These are phyloP conservation scores for Sporobolomyces roseus DNA, from an alignment of 768 basidiomycete genomes.

Conservation along the genomic window DNA sequence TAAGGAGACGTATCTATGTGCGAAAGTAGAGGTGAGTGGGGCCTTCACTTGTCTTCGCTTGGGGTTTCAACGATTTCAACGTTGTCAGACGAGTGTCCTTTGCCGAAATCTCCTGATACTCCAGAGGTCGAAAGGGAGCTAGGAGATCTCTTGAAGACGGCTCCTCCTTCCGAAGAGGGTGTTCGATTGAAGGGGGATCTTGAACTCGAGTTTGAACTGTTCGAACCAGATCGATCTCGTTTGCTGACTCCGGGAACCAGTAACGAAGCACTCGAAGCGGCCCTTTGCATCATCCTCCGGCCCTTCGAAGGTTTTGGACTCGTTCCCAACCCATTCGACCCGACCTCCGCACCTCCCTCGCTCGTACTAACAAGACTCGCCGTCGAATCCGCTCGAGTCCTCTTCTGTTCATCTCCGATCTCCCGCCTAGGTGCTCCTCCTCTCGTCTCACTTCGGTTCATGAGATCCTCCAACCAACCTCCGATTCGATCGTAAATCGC, in stretches of 20 bases:
- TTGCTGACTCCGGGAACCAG: constrained; percentile 4
- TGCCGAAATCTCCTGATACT: constrained; percentile 9
- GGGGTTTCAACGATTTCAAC: neutral
- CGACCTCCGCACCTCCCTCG: neutral
- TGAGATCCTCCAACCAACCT: constrained; percentile 23
- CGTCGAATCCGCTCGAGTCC: constrained; percentile 7
- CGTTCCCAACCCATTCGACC: constrained; percentile 14
- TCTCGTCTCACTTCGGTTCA: constrained; percentile 7
- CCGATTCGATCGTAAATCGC: constrained; percentile 14
- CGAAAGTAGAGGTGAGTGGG: neutral
- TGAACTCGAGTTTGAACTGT: neutral
- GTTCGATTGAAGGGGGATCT: neutral
- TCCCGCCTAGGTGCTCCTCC: constrained; percentile 9
- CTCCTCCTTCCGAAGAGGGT: constrained; percentile 4
- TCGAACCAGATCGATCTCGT: constrained; percentile 7
- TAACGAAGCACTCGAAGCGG: constrained; percentile 10
- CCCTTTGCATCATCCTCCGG: constrained; percentile 1
- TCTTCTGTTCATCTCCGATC: neutral
- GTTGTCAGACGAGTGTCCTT: neutral
- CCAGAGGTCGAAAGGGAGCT: constrained; percentile 1
- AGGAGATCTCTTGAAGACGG: neutral
- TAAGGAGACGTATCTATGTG: no score
- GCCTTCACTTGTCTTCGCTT: neutral
- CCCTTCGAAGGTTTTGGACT: constrained; percentile 9
- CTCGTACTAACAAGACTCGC: neutral